Base-by-base conservation (phyloP, 176 grass and related monocot genomes). In the Triticum turgidum region DNA sequence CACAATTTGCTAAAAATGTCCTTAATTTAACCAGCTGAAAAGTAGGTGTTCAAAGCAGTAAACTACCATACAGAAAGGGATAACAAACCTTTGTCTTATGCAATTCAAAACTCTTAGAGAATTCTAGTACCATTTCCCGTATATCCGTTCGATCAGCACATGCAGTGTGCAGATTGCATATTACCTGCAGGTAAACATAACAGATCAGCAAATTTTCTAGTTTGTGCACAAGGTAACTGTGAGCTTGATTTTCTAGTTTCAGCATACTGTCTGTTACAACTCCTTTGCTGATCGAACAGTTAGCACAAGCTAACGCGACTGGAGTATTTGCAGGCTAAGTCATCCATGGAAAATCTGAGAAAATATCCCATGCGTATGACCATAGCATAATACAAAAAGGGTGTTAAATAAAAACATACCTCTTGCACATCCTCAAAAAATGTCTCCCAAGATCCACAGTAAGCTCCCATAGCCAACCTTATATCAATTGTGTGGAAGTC, bases 401-500 rank as follows among this genome's bases (percentile, higher is more conserved):
- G 27, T 81, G 81, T 75, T 61, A 52, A 84, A 71, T 27, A 67
- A 67, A 84, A 61, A 85, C 84, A 22, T 89, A 98, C 97, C 91
- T 96, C 92, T 69, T 89, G 88, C 11, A 92, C 93, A 92, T 98
- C 97, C 92, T 96, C 94, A 70, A 80, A 87, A 91, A 98, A 98
- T 64, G 85, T 90, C 61, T 98, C 93, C 88, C 91, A 91, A 70
- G 92, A 98, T 86, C 93, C 90, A 80, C 72, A 73, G 35, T 98
- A 98, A 86, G 85, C 92, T 82, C 94, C 97, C 89, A 82, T 90
- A 84, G 93, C 90, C 84, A 98, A 75, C 76, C 97, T 95, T 87
- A 98, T 91, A 84, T 98, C 97, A 84, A 98, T 98, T 77, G 94
- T 94, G 76, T 92, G 91, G 22, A 98, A 98, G 72, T 98, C 97